A percentile compares a stretch with the other conserved stretches of the same genome.
phyloP scores from a whole-genome alignment of 2,329 filamentous ascomycete genomes.

The Cyphellophora europaea region DNA sequence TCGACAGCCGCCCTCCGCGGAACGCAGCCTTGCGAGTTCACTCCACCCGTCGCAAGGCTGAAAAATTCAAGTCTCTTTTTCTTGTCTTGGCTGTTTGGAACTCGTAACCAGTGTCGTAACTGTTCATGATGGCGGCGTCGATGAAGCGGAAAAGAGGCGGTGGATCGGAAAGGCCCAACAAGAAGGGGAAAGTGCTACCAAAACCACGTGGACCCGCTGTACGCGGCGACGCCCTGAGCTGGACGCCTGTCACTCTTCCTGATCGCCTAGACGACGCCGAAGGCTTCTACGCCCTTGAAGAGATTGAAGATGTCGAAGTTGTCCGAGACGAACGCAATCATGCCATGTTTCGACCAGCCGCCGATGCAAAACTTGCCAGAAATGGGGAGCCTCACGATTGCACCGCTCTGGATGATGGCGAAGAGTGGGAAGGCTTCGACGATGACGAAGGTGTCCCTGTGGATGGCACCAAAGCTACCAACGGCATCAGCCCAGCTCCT shows the following conservation, averaged over 20 bases:
- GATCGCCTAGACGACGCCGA: slow-evolving; percentile 81
- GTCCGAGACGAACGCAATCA: slow-evolving; percentile 51
- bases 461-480: slow-evolving; percentile 13
- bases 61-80: too few relatives aligned
- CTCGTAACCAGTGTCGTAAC: too few relatives aligned
- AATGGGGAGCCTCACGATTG: too few relatives aligned
- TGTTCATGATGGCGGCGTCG: too few relatives aligned
- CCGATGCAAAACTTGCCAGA: slow-evolving; percentile 15
- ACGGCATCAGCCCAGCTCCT: slow-evolving; percentile 6
- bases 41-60: too few relatives aligned
- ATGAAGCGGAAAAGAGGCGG: too few relatives aligned
- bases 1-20: too few relatives aligned
- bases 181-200: too few relatives aligned
- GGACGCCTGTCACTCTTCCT: slow-evolving; percentile 58
- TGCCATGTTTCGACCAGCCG: slow-evolving; percentile 52
- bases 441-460: slow-evolving; percentile 35
- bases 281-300: slow-evolving; percentile 85
- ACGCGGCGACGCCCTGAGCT: slow-evolving; percentile 45
- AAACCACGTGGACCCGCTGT: too few relatives aligned
- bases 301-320: slow-evolving; percentile 86
- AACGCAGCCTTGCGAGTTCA: too few relatives aligned
- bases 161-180: too few relatives aligned
- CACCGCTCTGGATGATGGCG: slow-evolving; percentile 28
- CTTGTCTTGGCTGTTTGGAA: too few relatives aligned
- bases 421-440: slow-evolving; percentile 59